phyloP scores from a whole-genome alignment of 108 stramenopile genomes.

The Cyclotella distinguenda region DNA sequence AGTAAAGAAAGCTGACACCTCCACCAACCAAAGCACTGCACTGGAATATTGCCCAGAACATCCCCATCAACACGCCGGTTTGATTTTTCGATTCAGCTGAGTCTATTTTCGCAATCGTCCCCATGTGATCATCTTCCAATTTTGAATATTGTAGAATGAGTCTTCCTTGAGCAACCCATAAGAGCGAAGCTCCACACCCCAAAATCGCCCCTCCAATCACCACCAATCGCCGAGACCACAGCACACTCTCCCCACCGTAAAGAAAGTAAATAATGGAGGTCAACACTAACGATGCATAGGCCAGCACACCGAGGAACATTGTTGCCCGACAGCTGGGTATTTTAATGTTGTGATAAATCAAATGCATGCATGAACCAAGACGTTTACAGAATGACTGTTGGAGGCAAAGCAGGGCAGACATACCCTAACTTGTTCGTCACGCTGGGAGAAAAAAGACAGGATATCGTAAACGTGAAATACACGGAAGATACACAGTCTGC shows the following conservation, averaged over 20 bases:
- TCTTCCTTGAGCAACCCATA: constrained; percentile 58
- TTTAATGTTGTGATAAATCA: neutral
- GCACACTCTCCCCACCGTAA: constrained; percentile 18
- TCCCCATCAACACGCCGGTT: constrained; percentile 44
- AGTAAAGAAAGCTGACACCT: constrained; percentile 49
- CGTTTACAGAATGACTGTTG: neutral
- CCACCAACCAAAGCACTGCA: constrained; percentile 53
- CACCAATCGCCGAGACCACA: constrained; percentile 37
- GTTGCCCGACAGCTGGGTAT: constrained; percentile 12
- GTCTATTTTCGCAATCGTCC: neutral
- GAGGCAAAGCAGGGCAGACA: too few relatives aligned
- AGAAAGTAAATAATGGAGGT: constrained; percentile 45
- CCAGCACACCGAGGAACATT: constrained; percentile 46
- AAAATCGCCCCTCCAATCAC: constrained; percentile 41
- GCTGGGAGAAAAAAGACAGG: constrained; percentile 43
- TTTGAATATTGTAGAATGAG: constrained; percentile 51
- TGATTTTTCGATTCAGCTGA: constrained; percentile 16
- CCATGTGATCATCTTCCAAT: constrained; percentile 11
- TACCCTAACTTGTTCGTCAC: constrained; percentile 46
- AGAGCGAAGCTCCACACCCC: constrained; percentile 48
- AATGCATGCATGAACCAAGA: too few relatives aligned
- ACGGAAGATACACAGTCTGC: constrained; percentile 33
- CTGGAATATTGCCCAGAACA: constrained; percentile 61
- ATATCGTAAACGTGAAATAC: constrained; percentile 45
- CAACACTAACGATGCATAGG: constrained; percentile 43